Evolutionary conservation across 2,329 filamentous ascomycete genomes (phyloP).

Genomic region (Sporothrix brunneoviolacea): DNA sequence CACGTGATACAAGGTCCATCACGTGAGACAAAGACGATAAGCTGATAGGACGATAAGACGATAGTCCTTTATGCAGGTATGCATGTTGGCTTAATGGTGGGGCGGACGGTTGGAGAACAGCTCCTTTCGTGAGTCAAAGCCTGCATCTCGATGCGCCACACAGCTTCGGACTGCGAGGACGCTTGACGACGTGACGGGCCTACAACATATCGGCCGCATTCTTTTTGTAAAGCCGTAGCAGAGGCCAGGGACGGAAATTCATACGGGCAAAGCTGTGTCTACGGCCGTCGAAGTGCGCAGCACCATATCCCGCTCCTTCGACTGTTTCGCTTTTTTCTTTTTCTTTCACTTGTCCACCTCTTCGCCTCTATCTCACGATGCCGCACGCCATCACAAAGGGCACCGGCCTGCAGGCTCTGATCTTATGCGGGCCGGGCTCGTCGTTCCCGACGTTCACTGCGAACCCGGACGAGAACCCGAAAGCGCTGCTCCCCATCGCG

Average conservation of each 20-base stretch:
- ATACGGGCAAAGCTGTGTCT: too few species aligned
- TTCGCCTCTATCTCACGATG: conserved; percentile 40
- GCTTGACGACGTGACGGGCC: background rate
- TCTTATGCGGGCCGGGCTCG: conserved; percentile 75
- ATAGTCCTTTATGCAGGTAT: background rate
- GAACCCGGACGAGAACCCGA: conserved; percentile 72
- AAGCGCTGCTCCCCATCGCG: conserved; percentile 74
- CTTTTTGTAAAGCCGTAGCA: too few species aligned
- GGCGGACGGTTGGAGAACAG: conserved; percentile 8
- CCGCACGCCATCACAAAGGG: conserved; percentile 64
- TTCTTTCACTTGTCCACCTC: too few species aligned
- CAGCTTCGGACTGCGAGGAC: background rate
- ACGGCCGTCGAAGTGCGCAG: too few species aligned
- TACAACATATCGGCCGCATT: too few species aligned
- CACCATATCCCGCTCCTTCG: too few species aligned
- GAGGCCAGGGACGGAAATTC: too few species aligned
- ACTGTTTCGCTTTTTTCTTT: too few species aligned
- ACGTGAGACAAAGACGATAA: background rate
- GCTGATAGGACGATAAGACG: too few species aligned
- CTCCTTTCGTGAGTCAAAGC: conserved; percentile 10
- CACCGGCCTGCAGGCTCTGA: conserved; percentile 75
- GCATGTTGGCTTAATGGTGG: background rate
- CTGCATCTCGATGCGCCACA: background rate
- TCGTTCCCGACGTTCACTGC: conserved; percentile 79
- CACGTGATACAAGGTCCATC: conserved; percentile 1